Evolutionary conservation across 2,329 filamentous ascomycete genomes (phyloP).

Genomic region (Calonectria naviculata): DNA sequence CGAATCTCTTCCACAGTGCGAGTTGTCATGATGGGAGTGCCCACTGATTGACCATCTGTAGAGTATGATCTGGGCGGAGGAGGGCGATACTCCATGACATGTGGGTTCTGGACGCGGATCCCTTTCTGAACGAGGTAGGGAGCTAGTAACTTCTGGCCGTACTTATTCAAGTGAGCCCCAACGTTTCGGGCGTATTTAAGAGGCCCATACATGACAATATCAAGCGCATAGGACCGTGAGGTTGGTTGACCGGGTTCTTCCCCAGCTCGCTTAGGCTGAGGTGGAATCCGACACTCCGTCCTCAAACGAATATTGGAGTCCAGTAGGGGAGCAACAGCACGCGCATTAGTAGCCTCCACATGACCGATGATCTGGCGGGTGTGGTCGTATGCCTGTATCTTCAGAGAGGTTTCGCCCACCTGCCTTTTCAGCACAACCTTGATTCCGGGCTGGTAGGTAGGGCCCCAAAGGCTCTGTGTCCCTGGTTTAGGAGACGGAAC

Average conservation of each 20-base stretch:
- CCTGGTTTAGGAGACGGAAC: constrained; percentile 78
- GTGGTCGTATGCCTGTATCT: constrained; percentile 80
- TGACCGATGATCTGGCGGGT: constrained; percentile 78
- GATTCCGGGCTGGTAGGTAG: constrained; percentile 76
- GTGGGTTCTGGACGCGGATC: constrained; percentile 81
- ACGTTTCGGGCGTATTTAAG: constrained; percentile 72
- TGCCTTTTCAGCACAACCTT: constrained; percentile 76
- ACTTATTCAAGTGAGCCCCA: constrained; percentile 72
- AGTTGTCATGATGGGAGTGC: constrained; percentile 46
- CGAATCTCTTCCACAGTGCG: constrained; percentile 89
- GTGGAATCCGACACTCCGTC: constrained; percentile 77
- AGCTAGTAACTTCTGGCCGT: constrained; percentile 73
- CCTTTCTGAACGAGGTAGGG: constrained; percentile 75
- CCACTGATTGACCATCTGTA: constrained; percentile 40
- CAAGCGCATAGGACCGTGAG: constrained; percentile 71
- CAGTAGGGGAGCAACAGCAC: constrained; percentile 77
- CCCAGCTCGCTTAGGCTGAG: constrained; percentile 69
- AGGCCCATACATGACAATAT: constrained; percentile 84
- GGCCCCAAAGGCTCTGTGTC: constrained; percentile 66
- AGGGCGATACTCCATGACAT: constrained; percentile 64
- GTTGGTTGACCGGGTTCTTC: constrained; percentile 73
- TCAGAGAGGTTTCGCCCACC: constrained; percentile 63
- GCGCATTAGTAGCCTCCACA: constrained; percentile 76
- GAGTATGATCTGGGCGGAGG: constrained; percentile 49
- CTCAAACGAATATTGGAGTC: constrained; percentile 76